Percentiles rank a stretch among this genome's conserved stretches.
phyloP scores from a whole-genome alignment of 352 stramenopile species.

The Phytophthora sansomeana region DNA sequence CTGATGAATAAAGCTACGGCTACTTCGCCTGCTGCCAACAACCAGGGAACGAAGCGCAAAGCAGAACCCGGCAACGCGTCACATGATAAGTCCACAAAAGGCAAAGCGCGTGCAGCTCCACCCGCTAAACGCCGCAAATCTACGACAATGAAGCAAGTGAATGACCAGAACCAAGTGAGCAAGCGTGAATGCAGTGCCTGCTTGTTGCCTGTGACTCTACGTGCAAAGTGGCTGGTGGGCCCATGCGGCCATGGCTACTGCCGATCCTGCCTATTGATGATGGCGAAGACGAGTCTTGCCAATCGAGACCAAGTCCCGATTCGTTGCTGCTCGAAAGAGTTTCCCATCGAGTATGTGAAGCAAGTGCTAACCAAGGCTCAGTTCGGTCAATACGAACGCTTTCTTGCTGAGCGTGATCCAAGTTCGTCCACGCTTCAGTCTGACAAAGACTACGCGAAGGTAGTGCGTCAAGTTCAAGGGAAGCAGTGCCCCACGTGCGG shows the following conservation, averaged over 20 bases:
- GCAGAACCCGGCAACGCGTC: not conserved
- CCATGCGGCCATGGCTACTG: slow-evolving; percentile 57
- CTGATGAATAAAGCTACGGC: slow-evolving; percentile 25
- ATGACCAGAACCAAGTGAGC: slow-evolving; percentile 4
- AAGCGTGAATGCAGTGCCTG: slow-evolving; percentile 40
- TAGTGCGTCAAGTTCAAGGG: slow-evolving; percentile 39
- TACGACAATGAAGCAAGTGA: not conserved
- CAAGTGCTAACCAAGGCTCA: slow-evolving; percentile 20
- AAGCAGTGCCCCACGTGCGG: slow-evolving; percentile 71
- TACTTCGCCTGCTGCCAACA: not conserved
- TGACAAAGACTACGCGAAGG: slow-evolving; percentile 56
- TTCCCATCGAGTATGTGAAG: slow-evolving; percentile 47
- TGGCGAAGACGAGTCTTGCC: slow-evolving; percentile 45
- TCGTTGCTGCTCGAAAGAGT: slow-evolving; percentile 50
- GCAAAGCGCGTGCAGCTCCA: slow-evolving; percentile 19
- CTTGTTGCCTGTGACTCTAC: slow-evolving; percentile 9
- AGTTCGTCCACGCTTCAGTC: slow-evolving; percentile 45
- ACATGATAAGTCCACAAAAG: not conserved
- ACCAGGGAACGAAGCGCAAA: slow-evolving; percentile 29
- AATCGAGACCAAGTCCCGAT: slow-evolving; percentile 44
- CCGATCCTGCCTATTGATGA: slow-evolving; percentile 39
- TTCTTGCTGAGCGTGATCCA: slow-evolving; percentile 53
- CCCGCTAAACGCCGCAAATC: not conserved
- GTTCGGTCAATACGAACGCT: slow-evolving; percentile 38
- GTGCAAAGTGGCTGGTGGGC: slow-evolving; percentile 17